Conservation (phyloP, 352 stramenopile genomes). For the Globisporangium nodosum region DNA sequence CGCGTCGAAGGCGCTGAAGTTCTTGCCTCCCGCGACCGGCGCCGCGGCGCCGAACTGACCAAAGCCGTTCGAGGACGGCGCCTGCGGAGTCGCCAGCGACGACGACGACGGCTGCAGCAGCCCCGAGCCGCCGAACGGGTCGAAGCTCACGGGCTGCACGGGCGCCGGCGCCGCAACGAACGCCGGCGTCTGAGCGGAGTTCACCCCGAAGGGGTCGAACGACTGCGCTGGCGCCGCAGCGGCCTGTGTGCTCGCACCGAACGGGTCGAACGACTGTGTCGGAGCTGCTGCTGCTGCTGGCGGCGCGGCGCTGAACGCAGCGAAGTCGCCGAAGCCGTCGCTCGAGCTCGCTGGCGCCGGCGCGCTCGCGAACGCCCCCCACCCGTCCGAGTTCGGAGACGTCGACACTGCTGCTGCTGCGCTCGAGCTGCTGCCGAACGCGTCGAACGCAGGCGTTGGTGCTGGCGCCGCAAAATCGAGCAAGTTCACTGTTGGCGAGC, state of each 20-base stretch:
- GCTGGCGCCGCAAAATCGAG: constrained; percentile 49
- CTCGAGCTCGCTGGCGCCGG: constrained; percentile 14
- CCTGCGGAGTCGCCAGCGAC: background rate
- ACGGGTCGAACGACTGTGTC: constrained; percentile 20
- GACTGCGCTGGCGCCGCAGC: constrained; percentile 10
- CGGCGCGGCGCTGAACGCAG: constrained; percentile 26
- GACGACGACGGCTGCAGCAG: background rate
- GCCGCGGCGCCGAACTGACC: constrained; percentile 12
- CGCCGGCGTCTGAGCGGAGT: constrained; percentile 8
- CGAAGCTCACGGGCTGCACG: constrained; percentile 19
- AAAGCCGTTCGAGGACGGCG: constrained; percentile 1
- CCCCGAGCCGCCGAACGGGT: constrained; percentile 13
- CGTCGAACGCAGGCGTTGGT: constrained; percentile 29
- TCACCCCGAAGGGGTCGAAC: constrained; percentile 28
- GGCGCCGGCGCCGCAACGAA: constrained; percentile 7
- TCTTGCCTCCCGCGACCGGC: constrained; percentile 14
- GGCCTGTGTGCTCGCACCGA: constrained; percentile 18
- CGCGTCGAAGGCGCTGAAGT: constrained; percentile 65
- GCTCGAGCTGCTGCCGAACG: constrained; percentile 20
- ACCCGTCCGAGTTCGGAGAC: constrained; percentile 9
- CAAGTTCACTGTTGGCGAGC: constrained; percentile 28
- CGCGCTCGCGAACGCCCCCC: constrained; percentile 29
- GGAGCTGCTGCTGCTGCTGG: constrained; percentile 11
- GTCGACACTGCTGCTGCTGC: constrained; percentile 14
- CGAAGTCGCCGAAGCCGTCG: constrained; percentile 45